Evolutionary conservation across 352 stramenopile species (phyloP), one percentile per base, ranked within the genome.

Genomic region (Sclerospora graminicola): DNA sequence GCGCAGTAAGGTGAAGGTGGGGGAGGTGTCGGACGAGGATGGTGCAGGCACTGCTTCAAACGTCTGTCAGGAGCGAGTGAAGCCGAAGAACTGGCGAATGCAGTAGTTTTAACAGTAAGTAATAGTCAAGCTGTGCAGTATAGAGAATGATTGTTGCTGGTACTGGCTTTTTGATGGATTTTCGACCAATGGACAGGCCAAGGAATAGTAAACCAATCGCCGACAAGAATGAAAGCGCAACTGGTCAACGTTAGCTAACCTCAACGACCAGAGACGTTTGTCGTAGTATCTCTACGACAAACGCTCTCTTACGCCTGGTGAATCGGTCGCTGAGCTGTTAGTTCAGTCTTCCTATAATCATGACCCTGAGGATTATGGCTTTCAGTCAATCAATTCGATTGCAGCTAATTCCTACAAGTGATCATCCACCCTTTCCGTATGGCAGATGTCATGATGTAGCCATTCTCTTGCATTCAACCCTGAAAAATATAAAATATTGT

Each of bases 141-240:
- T 60, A 33, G 46, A 43, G 57, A 66, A 62, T 66, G 56, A 54
- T 38, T 16, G 13, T 7, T 7, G 2, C 30, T 8, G 30, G 1
- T 36, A 60, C 51, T 60, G 57, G 50, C 51, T 58, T 66, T 26
- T 26, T 26, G 21, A 8, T 10, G 21, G 14, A 5, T 10, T 61
- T 59, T 57, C 24, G 14, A n/a, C 57, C 51, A 66, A 66, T 58
- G 1, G 10, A 16, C 11, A n/a, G 3, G 2, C 10, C 4, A 1
- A 2, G n/a, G 18, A 11, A 14, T 3, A 1, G 35, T 9, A 8
- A 13, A 31, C 56, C 56, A 60, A 58, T 61, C 21, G 13, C 0
- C 0, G 10, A 7, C 6, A n/a, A n/a, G n/a, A n/a, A n/a, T n/a
- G n/a, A n/a, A n/a, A n/a, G 5, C 23, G 45, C 56, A 50, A 61